Conservation (phyloP, 2,329 filamentous ascomycete species). For the Aspergillus thermomutatus region DNA sequence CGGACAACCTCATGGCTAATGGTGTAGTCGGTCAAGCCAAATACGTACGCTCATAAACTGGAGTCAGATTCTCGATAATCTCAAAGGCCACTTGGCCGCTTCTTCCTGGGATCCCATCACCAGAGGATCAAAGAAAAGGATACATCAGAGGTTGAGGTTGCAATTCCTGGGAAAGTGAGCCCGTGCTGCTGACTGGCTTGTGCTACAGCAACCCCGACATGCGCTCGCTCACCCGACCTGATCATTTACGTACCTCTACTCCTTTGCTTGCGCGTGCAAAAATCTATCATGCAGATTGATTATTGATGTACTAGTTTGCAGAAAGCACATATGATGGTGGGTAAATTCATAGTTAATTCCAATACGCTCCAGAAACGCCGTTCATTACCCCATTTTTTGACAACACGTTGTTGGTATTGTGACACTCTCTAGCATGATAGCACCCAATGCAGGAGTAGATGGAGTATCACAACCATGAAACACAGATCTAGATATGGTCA, state of each 20-base stretch:
- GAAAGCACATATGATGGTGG: not conserved
- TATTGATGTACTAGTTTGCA: not conserved
- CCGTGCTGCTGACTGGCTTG: not conserved
- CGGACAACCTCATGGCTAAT: not conserved
- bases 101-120: not conserved
- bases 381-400: not conserved
- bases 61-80: not conserved
- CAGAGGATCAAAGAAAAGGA: not conserved
- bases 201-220: not conserved
- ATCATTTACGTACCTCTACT: constrained; percentile 10
- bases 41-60: not conserved
- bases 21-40: not conserved
- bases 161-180: not conserved
- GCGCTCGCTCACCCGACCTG: constrained; percentile 15
- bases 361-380: not conserved
- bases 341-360: not conserved
- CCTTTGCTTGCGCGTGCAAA: constrained; percentile 1
- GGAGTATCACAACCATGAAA: not conserved
- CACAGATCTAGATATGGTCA: not conserved
- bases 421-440: not conserved
- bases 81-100: not conserved
- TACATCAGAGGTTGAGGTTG: not conserved
- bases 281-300: not conserved
- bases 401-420: not conserved
- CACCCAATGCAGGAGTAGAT: not conserved